Evolutionary conservation across 495 filamentous ascomycete species (phyloP).

Genomic region (Tuber aestivum): DNA sequence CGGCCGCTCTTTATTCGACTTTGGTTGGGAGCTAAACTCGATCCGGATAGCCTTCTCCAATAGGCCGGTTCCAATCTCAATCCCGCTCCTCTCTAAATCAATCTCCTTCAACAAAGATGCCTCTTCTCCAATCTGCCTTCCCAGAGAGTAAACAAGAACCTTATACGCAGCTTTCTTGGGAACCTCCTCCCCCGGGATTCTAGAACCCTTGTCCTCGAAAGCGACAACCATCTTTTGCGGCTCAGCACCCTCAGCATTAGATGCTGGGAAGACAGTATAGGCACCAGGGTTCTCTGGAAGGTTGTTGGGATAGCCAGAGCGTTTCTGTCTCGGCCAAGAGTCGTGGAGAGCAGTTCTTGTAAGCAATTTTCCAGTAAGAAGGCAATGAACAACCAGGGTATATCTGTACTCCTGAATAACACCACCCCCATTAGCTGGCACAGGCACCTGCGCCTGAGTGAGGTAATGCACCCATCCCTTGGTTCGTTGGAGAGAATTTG

Average conservation of each 20-base stretch:
- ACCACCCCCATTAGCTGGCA: slow-evolving; percentile 20
- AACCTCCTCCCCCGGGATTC: slow-evolving; percentile 31
- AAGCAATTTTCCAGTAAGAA: slow-evolving; percentile 34
- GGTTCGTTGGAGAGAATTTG: slow-evolving; percentile 34
- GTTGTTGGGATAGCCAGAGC: slow-evolving; percentile 30
- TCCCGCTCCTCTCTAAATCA: slow-evolving; percentile 36
- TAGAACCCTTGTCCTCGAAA: slow-evolving; percentile 32
- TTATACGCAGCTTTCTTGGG: slow-evolving; percentile 35
- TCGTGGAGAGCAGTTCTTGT: slow-evolving; percentile 33
- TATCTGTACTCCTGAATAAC: slow-evolving; percentile 34
- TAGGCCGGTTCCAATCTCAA: slow-evolving; percentile 26
- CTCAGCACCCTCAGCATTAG: slow-evolving; percentile 18
- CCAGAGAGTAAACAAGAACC: slow-evolving; percentile 28
- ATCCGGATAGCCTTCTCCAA: slow-evolving; percentile 34
- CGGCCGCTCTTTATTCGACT: slow-evolving; percentile 26
- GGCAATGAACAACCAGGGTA: slow-evolving; percentile 33
- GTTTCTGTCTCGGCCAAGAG: slow-evolving; percentile 35
- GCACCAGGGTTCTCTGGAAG: slow-evolving; percentile 29
- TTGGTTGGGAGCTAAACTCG: slow-evolving; percentile 31
- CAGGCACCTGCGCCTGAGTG: slow-evolving; percentile 27
- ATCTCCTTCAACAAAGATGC: slow-evolving; percentile 34
- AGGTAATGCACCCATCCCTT: slow-evolving; percentile 38
- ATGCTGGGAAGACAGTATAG: slow-evolving; percentile 34
- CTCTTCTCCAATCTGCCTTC: slow-evolving; percentile 28
- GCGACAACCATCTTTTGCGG: slow-evolving; percentile 38